A percentile compares a stretch with the other conserved stretches of the same genome.
Evolutionary conservation across 345 rosid species (phyloP).

Genomic region (Citrus glauca): DNA sequence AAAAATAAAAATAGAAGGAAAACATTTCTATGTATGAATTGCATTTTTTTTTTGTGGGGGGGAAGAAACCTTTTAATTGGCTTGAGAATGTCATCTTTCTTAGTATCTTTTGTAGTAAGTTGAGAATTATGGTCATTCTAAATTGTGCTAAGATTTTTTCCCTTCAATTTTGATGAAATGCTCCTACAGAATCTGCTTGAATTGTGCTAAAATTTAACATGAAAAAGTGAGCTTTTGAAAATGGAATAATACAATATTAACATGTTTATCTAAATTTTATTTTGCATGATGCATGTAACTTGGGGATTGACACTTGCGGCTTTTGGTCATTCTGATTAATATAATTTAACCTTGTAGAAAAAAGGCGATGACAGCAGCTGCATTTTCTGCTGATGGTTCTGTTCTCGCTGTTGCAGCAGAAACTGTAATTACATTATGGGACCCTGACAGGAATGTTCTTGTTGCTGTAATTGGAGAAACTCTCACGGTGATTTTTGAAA

Average conservation of each 20-base stretch:
- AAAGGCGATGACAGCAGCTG: slow-evolving; percentile 87
- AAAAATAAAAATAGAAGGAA: neutral
- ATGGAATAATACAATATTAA: neutral
- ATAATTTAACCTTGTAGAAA: slow-evolving; percentile 44
- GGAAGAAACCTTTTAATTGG: neutral
- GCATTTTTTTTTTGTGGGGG: neutral
- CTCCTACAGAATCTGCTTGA: neutral
- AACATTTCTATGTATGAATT: neutral
- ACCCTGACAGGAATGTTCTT: slow-evolving; percentile 74
- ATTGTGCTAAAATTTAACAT: neutral
- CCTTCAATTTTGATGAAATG: neutral
- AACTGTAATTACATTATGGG: slow-evolving; percentile 86
- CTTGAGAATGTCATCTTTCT: neutral
- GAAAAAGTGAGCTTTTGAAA: neutral
- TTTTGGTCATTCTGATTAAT: slow-evolving; percentile 5
- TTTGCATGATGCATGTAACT: neutral
- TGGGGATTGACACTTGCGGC: neutral
- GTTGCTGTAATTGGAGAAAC: slow-evolving; percentile 76
- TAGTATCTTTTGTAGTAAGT: neutral
- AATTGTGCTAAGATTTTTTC: too few relatives aligned
- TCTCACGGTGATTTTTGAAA: slow-evolving; percentile 38
- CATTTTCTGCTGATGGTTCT: slow-evolving; percentile 93
- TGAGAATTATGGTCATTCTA: too few relatives aligned
- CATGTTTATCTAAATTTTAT: neutral
- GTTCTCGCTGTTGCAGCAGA: slow-evolving; percentile 97